These are phyloP conservation scores for Fremontodendron californicum DNA, from an alignment of 345 rosid species.

Conservation along the genomic window DNA sequence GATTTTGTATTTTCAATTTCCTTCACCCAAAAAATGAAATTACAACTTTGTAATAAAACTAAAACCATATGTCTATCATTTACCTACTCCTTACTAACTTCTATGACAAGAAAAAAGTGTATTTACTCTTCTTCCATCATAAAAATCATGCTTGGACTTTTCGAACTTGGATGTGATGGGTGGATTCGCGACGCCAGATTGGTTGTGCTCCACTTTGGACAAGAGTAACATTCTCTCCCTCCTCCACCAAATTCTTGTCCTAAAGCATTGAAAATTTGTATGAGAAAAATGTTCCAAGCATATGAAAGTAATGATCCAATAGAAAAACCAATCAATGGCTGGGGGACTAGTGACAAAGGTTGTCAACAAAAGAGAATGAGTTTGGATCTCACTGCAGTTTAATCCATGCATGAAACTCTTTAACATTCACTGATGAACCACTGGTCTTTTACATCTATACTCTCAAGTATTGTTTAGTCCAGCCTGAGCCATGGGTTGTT, in stretches of 20 bases:
- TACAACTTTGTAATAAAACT: neutral
- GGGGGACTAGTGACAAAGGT: neutral
- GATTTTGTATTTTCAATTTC: neutral
- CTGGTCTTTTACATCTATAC: too few relatives aligned
- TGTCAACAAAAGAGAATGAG: neutral
- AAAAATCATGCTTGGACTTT: constrained; percentile 56
- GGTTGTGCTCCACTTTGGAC: constrained; percentile 97
- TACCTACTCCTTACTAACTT: neutral
- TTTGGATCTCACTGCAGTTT: neutral
- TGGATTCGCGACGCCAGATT: constrained; percentile 89
- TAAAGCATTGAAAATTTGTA: constrained; percentile 25
- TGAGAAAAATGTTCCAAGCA: neutral
- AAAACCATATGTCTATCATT: neutral
- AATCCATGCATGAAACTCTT: neutral
- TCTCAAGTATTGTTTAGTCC: neutral
- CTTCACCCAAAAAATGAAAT: neutral
- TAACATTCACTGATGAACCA: too few relatives aligned
- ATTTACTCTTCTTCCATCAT: neutral
- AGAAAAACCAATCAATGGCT: neutral
- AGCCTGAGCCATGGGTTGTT: neutral
- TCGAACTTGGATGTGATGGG: constrained; percentile 94
- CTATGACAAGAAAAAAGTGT: constrained; percentile 15
- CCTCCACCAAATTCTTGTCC: constrained; percentile 60
- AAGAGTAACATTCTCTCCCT: constrained; percentile 73
- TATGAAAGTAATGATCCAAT: constrained; percentile 2